These are phyloP conservation scores for Colletotrichum sojae DNA, from an alignment of 2,329 filamentous ascomycete genomes.

Conservation along the genomic window DNA sequence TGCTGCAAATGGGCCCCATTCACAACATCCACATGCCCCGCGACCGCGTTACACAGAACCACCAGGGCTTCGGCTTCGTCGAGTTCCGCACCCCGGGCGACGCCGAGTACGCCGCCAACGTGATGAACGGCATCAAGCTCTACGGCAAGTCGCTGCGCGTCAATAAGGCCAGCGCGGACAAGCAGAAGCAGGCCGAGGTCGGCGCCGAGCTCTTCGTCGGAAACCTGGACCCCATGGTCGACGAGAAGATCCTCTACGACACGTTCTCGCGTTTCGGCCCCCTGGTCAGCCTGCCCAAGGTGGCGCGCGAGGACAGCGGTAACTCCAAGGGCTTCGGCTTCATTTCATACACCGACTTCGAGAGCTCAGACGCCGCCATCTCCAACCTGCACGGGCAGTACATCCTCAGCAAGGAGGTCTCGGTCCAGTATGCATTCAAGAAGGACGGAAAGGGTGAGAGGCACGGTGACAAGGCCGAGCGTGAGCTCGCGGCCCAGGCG, in stretches of 20 bases:
- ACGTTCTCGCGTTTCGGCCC: slow-evolving; percentile 93
- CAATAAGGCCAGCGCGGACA: slow-evolving; percentile 93
- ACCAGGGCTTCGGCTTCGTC: slow-evolving; percentile 99
- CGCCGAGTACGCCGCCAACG: slow-evolving; percentile 95
- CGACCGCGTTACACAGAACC: slow-evolving; percentile 95
- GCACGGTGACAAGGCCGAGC: slow-evolving; percentile 94
- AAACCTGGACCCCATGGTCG: slow-evolving; percentile 93
- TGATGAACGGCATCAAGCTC: slow-evolving; percentile 95
- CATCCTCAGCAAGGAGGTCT: slow-evolving; percentile 96
- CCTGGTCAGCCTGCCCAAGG: slow-evolving; percentile 87
- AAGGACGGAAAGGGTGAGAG: slow-evolving; percentile 98
- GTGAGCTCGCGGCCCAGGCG: slow-evolving; percentile 90
- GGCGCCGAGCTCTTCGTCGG: slow-evolving; percentile 98
- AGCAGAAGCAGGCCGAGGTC: slow-evolving; percentile 92
- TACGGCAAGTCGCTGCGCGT: slow-evolving; percentile 96
- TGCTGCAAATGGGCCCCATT: slow-evolving; percentile 97
- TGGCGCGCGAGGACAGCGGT: slow-evolving; percentile 89
- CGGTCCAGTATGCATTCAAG: slow-evolving; percentile 98
- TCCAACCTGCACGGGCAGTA: slow-evolving; percentile 96
- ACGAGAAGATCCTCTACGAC: slow-evolving; percentile 96
- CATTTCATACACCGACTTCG: slow-evolving; percentile 92
- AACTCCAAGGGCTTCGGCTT: slow-evolving; percentile 97
- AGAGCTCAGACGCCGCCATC: slow-evolving; percentile 92
- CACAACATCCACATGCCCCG: slow-evolving; percentile 98
- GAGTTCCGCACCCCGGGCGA: slow-evolving; percentile 97